These are phyloP conservation scores for Lipomyces starkeyi DNA, from an alignment of 805 yeast species.

Conservation along the genomic window DNA sequence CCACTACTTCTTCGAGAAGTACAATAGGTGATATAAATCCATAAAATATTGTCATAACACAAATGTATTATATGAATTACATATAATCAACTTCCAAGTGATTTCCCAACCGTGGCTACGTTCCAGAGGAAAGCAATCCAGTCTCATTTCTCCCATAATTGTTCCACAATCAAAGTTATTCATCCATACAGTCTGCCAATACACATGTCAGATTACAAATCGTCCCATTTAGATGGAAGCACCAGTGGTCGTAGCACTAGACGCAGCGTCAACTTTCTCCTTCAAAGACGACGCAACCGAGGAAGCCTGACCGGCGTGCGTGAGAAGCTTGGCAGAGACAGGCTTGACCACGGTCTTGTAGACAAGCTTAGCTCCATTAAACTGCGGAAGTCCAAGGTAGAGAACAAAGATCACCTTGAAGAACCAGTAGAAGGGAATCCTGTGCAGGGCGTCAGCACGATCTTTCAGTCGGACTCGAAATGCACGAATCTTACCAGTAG, in stretches of 20 bases:
- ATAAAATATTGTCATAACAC: not conserved
- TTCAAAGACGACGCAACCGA: constrained; percentile 40
- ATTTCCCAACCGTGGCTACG: not conserved
- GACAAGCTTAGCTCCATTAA: constrained; percentile 81
- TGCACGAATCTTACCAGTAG: constrained; percentile 61
- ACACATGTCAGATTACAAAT: not conserved
- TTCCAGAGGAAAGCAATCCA: not conserved
- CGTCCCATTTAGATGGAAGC: constrained; percentile 28
- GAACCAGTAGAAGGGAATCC: constrained; percentile 91
- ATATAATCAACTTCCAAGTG: not conserved
- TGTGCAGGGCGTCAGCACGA: not conserved
- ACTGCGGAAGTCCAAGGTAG: constrained; percentile 85
- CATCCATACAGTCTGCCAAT: not conserved
- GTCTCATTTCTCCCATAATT: not conserved
- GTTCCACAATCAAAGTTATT: not conserved
- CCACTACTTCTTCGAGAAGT: not conserved
- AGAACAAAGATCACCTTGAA: constrained; percentile 87
- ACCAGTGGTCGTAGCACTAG: constrained; percentile 38
- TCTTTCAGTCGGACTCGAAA: not conserved
- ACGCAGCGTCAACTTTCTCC: constrained; percentile 45
- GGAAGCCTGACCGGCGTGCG: constrained; percentile 15
- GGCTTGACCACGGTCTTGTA: constrained; percentile 61
- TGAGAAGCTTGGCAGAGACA: constrained; percentile 33
- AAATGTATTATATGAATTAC: not conserved
- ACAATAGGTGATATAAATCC: not conserved